Base-by-base conservation (phyloP, 139 green algal genomes). In the Picochlorum sp. region DNA sequence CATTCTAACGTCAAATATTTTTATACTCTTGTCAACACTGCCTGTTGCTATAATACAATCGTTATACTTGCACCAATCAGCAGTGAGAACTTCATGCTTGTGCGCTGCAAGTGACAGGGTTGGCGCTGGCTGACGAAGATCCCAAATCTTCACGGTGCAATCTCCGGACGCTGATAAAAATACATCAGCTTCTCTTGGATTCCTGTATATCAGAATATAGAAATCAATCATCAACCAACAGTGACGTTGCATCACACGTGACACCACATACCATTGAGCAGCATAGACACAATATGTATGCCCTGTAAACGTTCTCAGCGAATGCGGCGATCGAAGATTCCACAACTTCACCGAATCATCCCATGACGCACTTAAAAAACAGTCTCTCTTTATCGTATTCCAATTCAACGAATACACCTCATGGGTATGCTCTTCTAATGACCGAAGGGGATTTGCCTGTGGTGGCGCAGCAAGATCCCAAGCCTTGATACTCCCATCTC, bases 251-350 rank as follows among this genome's bases (percentile, higher is more conserved):
- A 23, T 57, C 28, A 44, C 4, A 15, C 13, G 4, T 54, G 47
- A 54, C 47, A 41, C 34, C 2, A 38, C 81, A 20, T 61, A 91
- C 90, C 92, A 98, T 16, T 77, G 75, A 16, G 82, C 88, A 18
- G 88, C 79, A 70, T 99, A 99, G n/a, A 98, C 89, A 70, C 90
- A 98, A 75, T 98, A 98, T 0, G 84, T 88, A 81, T 98, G 93
- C 16, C 85, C 86, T 1, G 67, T 50, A 78, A 95, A 95, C 0
- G 88, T 93, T 45, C 77, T 73, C 69, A 92, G 65, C 1, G 82
- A 84, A 6, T 45, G 50, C 31, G 55, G 54, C 70, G 8, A 71
- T 45, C 69, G 55, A n/a, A 95, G 52, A 24, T 67, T 87, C 89
- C 90, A 98, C 28, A 98, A 74, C 79, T 96, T 97, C 44, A 97